These are phyloP conservation scores for Medicago ruthenica DNA, from an alignment of 306 rosid species.

Conservation along the genomic window DNA sequence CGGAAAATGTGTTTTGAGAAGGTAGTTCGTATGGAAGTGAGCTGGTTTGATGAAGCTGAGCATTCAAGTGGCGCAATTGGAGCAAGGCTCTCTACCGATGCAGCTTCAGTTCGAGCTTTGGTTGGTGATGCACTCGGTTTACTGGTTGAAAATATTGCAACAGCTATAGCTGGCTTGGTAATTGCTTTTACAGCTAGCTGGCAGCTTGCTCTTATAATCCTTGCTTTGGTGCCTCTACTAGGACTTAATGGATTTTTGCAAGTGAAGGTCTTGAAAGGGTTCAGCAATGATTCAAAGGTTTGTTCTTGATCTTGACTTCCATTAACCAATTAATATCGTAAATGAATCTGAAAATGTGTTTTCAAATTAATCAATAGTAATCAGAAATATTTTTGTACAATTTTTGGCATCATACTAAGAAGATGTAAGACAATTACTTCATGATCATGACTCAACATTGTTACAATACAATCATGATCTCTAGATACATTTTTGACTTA, in stretches of 20 bases:
- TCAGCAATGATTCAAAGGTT: constrained; percentile 68
- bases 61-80: constrained; percentile 63
- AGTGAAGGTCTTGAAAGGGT: constrained; percentile 59
- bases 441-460: constrained; percentile 1
- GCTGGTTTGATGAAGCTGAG: constrained; percentile 79
- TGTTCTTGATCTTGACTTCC: constrained; percentile 25
- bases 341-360: constrained; percentile 16
- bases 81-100: constrained; percentile 67
- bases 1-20: constrained; percentile 61
- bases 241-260: constrained; percentile 55
- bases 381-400: constrained; percentile 3
- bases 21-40: constrained; percentile 60
- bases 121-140: constrained; percentile 70
- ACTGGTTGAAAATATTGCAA: constrained; percentile 56
- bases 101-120: constrained; percentile 58
- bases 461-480: neutral
- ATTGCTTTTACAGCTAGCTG: constrained; percentile 64
- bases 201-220: constrained; percentile 65
- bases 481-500: neutral
- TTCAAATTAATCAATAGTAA: constrained; percentile 8
- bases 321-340: neutral
- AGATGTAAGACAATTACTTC: neutral
- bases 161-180: constrained; percentile 53
- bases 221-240: constrained; percentile 59
- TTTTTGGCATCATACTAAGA: neutral